phyloP scores from a whole-genome alignment of 2,329 filamentous ascomycete species.

The Botrytis medusae region DNA sequence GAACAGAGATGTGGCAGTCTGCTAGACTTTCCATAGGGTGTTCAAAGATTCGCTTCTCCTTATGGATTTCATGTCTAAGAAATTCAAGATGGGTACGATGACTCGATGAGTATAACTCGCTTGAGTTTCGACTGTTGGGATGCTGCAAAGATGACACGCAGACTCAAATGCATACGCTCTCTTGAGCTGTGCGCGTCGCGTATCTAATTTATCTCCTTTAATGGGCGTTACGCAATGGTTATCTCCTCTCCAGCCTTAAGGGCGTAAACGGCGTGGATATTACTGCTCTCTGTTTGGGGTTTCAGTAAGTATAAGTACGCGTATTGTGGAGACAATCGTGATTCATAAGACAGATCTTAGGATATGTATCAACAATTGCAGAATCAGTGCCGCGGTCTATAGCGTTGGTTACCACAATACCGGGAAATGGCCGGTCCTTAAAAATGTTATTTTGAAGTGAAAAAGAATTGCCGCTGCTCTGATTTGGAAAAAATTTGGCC shows the following conservation, averaged over 20 bases:
- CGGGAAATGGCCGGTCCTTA: conserved; percentile 24
- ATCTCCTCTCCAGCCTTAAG: conserved; percentile 32
- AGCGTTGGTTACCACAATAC: conserved; percentile 28
- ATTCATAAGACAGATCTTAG: conserved; percentile 29
- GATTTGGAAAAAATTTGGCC: conserved; percentile 22
- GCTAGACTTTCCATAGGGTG: conserved; percentile 35
- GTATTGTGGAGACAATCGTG: conserved; percentile 32
- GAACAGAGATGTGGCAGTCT: conserved; percentile 37
- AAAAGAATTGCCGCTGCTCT: conserved; percentile 27
- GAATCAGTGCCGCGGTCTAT: conserved; percentile 24
- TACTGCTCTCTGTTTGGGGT: conserved; percentile 24
- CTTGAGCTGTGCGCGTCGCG: conserved; percentile 31
- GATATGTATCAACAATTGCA: conserved; percentile 25
- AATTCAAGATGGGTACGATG: conserved; percentile 36
- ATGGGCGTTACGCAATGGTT: conserved; percentile 27
- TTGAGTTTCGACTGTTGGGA: conserved; percentile 30
- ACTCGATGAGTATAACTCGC: conserved; percentile 38
- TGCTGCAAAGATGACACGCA: conserved; percentile 35
- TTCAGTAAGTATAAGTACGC: conserved; percentile 29
- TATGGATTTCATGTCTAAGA: conserved; percentile 40
- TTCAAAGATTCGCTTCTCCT: conserved; percentile 32
- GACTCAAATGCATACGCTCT: conserved; percentile 41
- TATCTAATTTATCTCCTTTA: conserved; percentile 14
- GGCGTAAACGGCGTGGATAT: conserved; percentile 27
- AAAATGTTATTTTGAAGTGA: conserved; percentile 31